phyloP scores from a whole-genome alignment of 2,329 filamentous ascomycete genomes.

The Ramularia collo-cygni region DNA sequence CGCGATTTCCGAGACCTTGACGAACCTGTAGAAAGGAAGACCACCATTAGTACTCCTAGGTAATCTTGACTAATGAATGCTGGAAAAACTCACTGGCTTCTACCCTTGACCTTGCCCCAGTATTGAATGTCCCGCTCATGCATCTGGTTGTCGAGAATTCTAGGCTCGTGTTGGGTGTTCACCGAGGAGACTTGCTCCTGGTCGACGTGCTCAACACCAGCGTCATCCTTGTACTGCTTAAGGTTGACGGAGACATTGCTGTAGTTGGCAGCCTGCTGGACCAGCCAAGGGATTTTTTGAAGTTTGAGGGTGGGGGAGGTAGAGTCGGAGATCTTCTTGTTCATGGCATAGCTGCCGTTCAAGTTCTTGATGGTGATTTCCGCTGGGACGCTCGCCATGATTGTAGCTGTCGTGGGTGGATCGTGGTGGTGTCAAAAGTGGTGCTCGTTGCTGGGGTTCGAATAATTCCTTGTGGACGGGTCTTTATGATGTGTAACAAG shows the following conservation, averaged over 20 bases:
- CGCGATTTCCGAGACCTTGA: conserved; percentile 33
- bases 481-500: too few relatives aligned
- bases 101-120: conserved; percentile 65
- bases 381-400: conserved; percentile 63
- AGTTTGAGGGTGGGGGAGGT: conserved; percentile 63
- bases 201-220: conserved; percentile 27
- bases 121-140: conserved; percentile 70
- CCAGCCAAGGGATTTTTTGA: conserved; percentile 38
- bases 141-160: conserved; percentile 50
- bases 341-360: conserved; percentile 66
- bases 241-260: conserved; percentile 63
- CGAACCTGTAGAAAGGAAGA: conserved; percentile 7
- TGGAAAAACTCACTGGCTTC: conserved; percentile 32
- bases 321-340: conserved; percentile 65
- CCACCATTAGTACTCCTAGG: background rate
- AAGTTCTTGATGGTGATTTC: conserved; percentile 62
- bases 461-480: too few relatives aligned
- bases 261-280: conserved; percentile 50
- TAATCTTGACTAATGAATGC: background rate
- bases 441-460: too few relatives aligned
- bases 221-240: conserved; percentile 44
- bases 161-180: conserved; percentile 57
- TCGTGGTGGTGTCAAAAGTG: too few relatives aligned
- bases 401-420: background rate
- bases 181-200: conserved; percentile 64